Conservation (phyloP, 768 basidiomycete genomes). For the Amylocystis lapponica region DNA sequence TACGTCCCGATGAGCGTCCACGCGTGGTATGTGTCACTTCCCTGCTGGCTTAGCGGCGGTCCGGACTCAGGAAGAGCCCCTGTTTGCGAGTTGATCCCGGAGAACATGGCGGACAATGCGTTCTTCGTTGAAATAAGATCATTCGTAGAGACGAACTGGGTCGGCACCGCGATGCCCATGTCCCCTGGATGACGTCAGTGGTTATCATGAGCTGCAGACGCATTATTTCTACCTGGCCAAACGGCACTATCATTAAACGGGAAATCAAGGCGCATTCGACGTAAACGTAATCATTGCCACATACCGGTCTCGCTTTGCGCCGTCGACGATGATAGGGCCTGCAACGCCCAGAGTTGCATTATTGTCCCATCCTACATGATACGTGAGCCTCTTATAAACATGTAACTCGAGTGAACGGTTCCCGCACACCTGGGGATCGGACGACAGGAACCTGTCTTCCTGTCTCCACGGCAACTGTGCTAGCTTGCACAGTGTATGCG, state of each 20-base stretch:
- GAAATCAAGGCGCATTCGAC: background rate
- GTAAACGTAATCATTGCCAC: conserved; percentile 20
- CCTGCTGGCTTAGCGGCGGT: conserved; percentile 38
- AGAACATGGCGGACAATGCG: conserved; percentile 54
- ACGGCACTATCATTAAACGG: conserved; percentile 39
- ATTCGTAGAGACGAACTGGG: conserved; percentile 56
- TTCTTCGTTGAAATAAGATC: conserved; percentile 52
- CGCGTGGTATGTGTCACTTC: conserved; percentile 48
- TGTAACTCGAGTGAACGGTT: conserved; percentile 2
- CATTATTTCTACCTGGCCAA: conserved; percentile 40
- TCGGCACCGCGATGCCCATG: conserved; percentile 58
- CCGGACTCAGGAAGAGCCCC: conserved; percentile 53
- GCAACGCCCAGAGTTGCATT: conserved; percentile 49
- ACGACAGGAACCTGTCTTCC: conserved; percentile 45
- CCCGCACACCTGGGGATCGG: conserved; percentile 28
- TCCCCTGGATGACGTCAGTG: conserved; percentile 32
- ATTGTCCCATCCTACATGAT: conserved; percentile 43
- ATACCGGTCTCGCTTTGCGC: conserved; percentile 53
- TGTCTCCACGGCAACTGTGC: conserved; percentile 45
- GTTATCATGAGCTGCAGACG: background rate
- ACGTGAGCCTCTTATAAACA: background rate
- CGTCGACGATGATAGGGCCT: conserved; percentile 57
- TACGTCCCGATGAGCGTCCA: conserved; percentile 58
- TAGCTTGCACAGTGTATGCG: conserved; percentile 57
- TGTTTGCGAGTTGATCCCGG: conserved; percentile 43